Evolutionary conservation across 148 eudicot species (phyloP), one percentile per base, ranked within the genome.

Genomic region (Simmondsia chinensis): DNA sequence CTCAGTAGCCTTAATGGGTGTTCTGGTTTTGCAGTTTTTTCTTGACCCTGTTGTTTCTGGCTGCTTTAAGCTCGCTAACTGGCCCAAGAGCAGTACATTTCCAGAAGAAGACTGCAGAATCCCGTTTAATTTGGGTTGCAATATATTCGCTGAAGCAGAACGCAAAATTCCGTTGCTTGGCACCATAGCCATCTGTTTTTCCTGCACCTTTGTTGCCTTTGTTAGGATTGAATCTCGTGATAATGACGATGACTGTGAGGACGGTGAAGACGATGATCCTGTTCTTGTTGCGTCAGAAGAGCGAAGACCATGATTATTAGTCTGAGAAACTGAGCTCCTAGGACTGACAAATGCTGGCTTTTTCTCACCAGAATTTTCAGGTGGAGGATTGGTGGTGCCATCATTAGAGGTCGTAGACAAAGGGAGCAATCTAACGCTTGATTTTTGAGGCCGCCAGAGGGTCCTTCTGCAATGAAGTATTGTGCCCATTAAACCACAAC

Each of bases 401-500:
- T 33, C 39, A 28, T 25, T 46, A 16, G 62, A 17, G 12, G 1
- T 27, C 27, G 28, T 13, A 8, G 43, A 39, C 10, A 20, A 38
- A 6, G 52, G 56, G 30, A 64, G 43, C 1, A 56, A 43, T 8
- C 56, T 43, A n/a, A 43, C 27, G 10, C 56, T 42, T 35, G 64
- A 34, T 31, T 39, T 53, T 37, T 60, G 46, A 20, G 31, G 56
- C 36, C 54, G 56, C 36, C 54, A 20, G 3, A 63, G 36, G 43
- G n/a, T n/a, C n/a, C 39, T 41, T 3, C 61, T 35, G 3, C 57
- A 31, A 7, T 56, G 67, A 19, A 79, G 62, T 26, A 79, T 30
- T n/a, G 70, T 35, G 3, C 51, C 64, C 1, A 79, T 43, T 47
- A 79, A 61, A 14, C 81, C 75, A 42, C 86, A 74, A 1, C 81